Conservation (phyloP, 2,329 filamentous ascomycete species). For the Penicillium brevicompactum region DNA sequence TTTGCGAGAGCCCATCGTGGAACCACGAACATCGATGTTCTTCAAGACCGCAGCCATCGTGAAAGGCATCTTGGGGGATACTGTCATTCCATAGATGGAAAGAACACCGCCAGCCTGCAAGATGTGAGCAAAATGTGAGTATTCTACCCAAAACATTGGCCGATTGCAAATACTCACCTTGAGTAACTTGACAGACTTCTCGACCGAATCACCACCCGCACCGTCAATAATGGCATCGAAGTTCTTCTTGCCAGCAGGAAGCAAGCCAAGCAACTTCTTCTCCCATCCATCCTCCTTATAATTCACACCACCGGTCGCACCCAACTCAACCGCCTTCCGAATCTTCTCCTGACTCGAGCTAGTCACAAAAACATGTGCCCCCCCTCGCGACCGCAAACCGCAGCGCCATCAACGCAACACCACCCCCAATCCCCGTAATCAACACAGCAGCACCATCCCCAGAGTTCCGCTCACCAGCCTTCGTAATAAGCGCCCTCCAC, state of each 20-base stretch:
- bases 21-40: constrained; percentile 83
- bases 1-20: constrained; percentile 85
- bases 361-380: constrained; percentile 79
- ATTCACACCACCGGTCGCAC: constrained; percentile 77
- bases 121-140: constrained; percentile 12
- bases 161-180: constrained; percentile 54
- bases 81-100: constrained; percentile 87
- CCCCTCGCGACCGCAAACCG: constrained; percentile 77
- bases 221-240: constrained; percentile 88
- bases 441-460: constrained; percentile 70
- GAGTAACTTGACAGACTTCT: constrained; percentile 66
- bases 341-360: constrained; percentile 77
- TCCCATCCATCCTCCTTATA: constrained; percentile 84
- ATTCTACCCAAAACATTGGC: neutral
- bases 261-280: constrained; percentile 62
- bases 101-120: constrained; percentile 74
- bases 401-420: constrained; percentile 80
- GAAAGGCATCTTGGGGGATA: constrained; percentile 82
- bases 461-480: constrained; percentile 63
- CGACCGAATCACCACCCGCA: constrained; percentile 82
- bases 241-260: constrained; percentile 66
- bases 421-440: constrained; percentile 89
- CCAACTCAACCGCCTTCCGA: constrained; percentile 67
- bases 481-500: constrained; percentile 82
- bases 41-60: constrained; percentile 79